Percentiles rank a stretch among this genome's conserved stretches.
Evolutionary conservation across 768 basidiomycete species (phyloP).

Genomic region (Termitomyces sp.): DNA sequence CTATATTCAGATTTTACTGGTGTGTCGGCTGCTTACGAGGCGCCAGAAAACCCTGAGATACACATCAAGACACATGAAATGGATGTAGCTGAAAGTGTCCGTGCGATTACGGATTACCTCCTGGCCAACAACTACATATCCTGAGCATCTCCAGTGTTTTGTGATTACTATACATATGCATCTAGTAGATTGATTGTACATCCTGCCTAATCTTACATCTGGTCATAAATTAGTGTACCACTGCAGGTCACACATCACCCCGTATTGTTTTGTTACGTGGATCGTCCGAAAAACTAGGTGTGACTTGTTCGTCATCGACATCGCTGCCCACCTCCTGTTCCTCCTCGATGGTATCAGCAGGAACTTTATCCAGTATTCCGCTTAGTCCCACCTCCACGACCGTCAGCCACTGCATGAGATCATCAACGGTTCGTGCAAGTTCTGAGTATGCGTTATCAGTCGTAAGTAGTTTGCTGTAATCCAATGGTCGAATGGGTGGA

Average conservation of each 20-base stretch:
- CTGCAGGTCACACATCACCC: constrained; percentile 3
- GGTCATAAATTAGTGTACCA: not conserved
- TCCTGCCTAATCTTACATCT: constrained; percentile 9
- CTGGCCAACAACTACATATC: constrained; percentile 55
- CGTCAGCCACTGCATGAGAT: constrained; percentile 73
- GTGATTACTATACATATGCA: not conserved
- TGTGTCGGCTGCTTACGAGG: constrained; percentile 95
- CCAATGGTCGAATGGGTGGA: constrained; percentile 59
- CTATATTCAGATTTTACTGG: constrained; percentile 87
- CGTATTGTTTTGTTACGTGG: constrained; percentile 1
- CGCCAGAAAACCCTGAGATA: constrained; percentile 80
- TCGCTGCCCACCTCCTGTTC: constrained; percentile 45
- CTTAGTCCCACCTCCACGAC: constrained; percentile 71
- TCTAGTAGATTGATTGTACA: constrained; percentile 10
- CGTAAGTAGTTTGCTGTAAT: constrained; percentile 56
- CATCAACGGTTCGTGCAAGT: constrained; percentile 69
- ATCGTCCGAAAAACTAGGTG: constrained; percentile 1
- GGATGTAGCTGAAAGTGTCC: constrained; percentile 75
- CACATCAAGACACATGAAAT: constrained; percentile 87
- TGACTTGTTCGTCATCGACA: constrained; percentile 7
- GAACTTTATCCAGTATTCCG: constrained; percentile 54
- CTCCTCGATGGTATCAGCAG: constrained; percentile 56
- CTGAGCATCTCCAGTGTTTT: not conserved
- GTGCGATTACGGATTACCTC: constrained; percentile 78
- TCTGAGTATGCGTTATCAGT: constrained; percentile 62